Base-by-base conservation (phyloP, 2,329 filamentous ascomycete species). In the Nothophoma quercina region DNA sequence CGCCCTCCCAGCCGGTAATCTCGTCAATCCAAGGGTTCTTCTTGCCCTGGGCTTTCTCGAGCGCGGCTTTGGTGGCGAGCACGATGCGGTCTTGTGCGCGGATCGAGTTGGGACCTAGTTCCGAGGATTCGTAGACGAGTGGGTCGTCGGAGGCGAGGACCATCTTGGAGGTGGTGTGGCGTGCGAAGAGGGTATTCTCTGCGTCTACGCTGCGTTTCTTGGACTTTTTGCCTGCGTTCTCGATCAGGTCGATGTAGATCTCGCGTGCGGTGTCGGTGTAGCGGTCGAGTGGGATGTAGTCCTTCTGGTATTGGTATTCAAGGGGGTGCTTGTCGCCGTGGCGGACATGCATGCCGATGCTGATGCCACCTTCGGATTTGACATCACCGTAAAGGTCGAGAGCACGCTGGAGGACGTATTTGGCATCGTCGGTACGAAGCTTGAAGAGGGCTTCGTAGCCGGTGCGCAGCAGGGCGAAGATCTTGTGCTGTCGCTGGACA, bases 1-100 rank as follows among this genome's bases (percentile, higher is more conserved):
- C 91, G 15, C 91, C 91, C 71, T 96, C 91, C 91, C 91, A 96
- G 23, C 91, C 91, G 32, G 90, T 86, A 1, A 87, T 84, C 68
- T 92, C 88, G 53, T 92, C 89, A 28, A 89, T 82, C 69, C 89
- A 90, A 62, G 74, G 51, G 68, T 75, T 59, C 73, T 72, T 64
- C 78, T 60, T 60, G 57, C 62, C 62, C 18, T 61, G 59, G 1
- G 73, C 71, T 16, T 71, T 68, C 58, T 78, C 75, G 40, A 83
- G 74, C n/a, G 75, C 70, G 9, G 71, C 66, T 68, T 89, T 90
- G 42, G 85, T 86, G 7, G 90, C 89, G 6, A 96, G 82, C 18
- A 86, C 84, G 69, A 96, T 93, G 52, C 85, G 85, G 64, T 89
- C 85, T 70, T 96, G 91, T 0, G 90, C 90, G 5, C 85, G 83